Base-by-base conservation (phyloP, 441 rosid species). In the Euphorbia schlechtendalii region DNA sequence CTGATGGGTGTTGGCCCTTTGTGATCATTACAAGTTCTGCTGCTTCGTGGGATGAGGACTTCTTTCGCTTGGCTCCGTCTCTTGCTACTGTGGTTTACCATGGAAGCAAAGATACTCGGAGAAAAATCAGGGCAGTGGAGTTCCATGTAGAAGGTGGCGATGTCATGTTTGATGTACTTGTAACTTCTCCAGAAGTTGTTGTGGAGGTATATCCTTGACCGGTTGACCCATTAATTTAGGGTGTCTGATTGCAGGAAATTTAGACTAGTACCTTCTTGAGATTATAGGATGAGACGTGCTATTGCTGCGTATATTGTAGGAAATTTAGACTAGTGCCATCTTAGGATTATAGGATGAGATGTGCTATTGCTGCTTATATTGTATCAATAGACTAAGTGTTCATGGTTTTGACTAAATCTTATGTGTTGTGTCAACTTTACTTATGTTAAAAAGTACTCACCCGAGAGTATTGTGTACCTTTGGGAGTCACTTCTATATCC, bases 21-120 rank as follows among this genome's bases (percentile, higher is more conserved):
- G 83, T 85, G 43, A 70, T 85, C 59, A 71, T 85, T 51, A 71
- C 88, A 66, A 73, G 78, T 55, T 64, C 83, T 61, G 32, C 67
- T 69, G 67, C 69, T 45, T 81, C 78, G 67, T 85, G 90, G 90
- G 86, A 83, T 61, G 80, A 75, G 57, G 81, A 76, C 65, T 81
- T 81, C 71, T 71, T 68, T 41, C 75, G 43, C 48, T 51, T 78
- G 32, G 80, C 79, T 36, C 82, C 84, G 21, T 72, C 73, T 57
- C 45, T 71, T 56, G 62, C 77, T 73, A 59, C 76, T 51, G 86
- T 85, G 70, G 76, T 77, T 73, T 85, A 81, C 73, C 38, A 64
- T 36, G 88, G 90, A 59, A 71, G 49, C 72, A 75, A 66, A 68
- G 78, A 75, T 68, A 20, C 71, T 57, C 76, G 85, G 59, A 64